Percentiles rank a stretch among this genome's conserved stretches.
Evolutionary conservation across 1,139 yeast species (phyloP).

Genomic region (Geotrichum candidum): DNA sequence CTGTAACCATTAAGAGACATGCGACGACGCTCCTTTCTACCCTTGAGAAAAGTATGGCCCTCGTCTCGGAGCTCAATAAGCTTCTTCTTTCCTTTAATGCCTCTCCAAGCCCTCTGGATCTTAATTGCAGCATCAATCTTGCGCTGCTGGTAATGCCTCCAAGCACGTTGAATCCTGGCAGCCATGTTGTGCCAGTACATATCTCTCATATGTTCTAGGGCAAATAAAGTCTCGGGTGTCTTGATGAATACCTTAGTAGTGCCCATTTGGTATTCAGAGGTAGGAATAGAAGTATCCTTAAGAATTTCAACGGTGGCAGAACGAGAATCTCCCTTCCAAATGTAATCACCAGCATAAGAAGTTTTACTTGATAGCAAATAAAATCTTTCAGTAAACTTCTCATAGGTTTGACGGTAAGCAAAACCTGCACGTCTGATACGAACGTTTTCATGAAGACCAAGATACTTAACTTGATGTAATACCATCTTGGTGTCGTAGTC

Average conservation of each 20-base stretch:
- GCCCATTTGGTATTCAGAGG: slow-evolving; percentile 84
- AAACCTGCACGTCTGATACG: slow-evolving; percentile 98
- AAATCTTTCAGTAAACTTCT: slow-evolving; percentile 94
- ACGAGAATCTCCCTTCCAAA: slow-evolving; percentile 83
- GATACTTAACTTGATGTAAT: slow-evolving; percentile 89
- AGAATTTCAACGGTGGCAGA: slow-evolving; percentile 78
- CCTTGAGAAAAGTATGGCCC: slow-evolving; percentile 64
- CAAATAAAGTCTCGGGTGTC: slow-evolving; percentile 94
- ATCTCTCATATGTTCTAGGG: slow-evolving; percentile 93
- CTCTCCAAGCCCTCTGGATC: slow-evolving; percentile 75
- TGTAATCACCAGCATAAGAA: slow-evolving; percentile 97
- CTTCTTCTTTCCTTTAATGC: slow-evolving; percentile 66
- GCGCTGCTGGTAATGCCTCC: slow-evolving; percentile 77
- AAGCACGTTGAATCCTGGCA: slow-evolving; percentile 92
- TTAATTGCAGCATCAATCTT: slow-evolving; percentile 79
- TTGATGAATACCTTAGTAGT: slow-evolving; percentile 92
- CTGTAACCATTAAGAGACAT: slow-evolving; percentile 84
- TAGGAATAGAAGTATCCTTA: slow-evolving; percentile 72
- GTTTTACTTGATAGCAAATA: slow-evolving; percentile 81
- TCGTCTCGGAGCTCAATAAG: slow-evolving; percentile 69
- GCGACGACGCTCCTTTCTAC: slow-evolving; percentile 84
- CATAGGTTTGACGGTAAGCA: slow-evolving; percentile 96
- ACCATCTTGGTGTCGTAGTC: slow-evolving; percentile 90
- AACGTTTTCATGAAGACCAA: slow-evolving; percentile 95
- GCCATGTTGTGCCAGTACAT: slow-evolving; percentile 99